A percentile compares a stretch with the other conserved stretches of the same genome.
Evolutionary conservation across 129 eudicot species (phyloP).

Genomic region (Mikania micrantha): DNA sequence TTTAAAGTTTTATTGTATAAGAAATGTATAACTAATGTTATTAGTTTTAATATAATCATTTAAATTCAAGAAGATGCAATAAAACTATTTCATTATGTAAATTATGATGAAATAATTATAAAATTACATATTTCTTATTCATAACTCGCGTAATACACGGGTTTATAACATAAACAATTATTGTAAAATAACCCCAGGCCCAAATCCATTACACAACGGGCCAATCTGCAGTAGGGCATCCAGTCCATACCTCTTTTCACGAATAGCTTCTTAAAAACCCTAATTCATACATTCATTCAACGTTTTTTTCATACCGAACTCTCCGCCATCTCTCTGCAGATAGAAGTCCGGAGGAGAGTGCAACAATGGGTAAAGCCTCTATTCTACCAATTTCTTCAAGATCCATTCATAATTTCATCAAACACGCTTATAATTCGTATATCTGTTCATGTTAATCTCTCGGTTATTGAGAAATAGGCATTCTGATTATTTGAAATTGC

Average conservation of each 20-base stretch:
- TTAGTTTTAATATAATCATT: too few relatives aligned
- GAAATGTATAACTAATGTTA: too few relatives aligned
- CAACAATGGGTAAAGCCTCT: constrained; percentile 22
- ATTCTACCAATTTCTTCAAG: neutral
- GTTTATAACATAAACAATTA: too few relatives aligned
- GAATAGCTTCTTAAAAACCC: constrained; percentile 13
- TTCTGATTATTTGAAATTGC: neutral
- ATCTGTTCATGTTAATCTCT: neutral
- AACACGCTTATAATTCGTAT: neutral
- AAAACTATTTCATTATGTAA: too few relatives aligned
- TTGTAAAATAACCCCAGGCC: too few relatives aligned
- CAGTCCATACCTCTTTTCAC: neutral
- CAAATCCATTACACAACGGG: neutral
- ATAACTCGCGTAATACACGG: too few relatives aligned
- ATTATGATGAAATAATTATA: too few relatives aligned
- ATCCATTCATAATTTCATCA: neutral
- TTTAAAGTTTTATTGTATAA: too few relatives aligned
- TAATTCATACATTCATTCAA: constrained; percentile 8
- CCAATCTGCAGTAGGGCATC: neutral
- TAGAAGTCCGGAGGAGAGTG: constrained; percentile 12
- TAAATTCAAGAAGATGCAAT: too few relatives aligned
- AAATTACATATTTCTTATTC: too few relatives aligned
- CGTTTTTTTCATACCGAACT: neutral
- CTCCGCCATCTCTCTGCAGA: constrained; percentile 23
- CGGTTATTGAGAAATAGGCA: neutral